A percentile compares a stretch with the other conserved stretches of the same genome.
Conservation (phyloP, 352 stramenopile genomes). For the Phytophthora sansomeana region DNA sequence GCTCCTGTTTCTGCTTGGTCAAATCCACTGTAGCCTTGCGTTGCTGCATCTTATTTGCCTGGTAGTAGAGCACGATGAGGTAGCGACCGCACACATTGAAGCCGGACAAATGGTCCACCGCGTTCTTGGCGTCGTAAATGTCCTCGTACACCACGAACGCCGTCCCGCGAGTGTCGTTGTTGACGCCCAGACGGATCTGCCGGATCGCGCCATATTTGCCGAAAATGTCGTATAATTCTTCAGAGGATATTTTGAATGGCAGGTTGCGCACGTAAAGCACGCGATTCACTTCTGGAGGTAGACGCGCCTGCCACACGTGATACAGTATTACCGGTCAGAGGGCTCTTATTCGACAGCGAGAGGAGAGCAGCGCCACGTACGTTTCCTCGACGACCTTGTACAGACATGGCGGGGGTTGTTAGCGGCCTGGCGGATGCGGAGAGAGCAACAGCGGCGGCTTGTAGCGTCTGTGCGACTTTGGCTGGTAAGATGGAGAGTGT, state of each 20-base stretch:
- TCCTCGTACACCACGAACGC: slow-evolving; percentile 99
- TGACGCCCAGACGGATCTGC: slow-evolving; percentile 95
- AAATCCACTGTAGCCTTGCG: slow-evolving; percentile 50
- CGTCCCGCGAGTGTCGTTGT: slow-evolving; percentile 96
- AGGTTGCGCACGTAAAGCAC: slow-evolving; percentile 98
- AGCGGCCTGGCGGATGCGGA: no score
- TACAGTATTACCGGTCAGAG: background rate
- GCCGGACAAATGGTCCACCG: slow-evolving; percentile 98
- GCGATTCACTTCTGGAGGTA: slow-evolving; percentile 98
- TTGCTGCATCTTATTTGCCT: slow-evolving; percentile 90
- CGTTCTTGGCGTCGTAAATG: slow-evolving; percentile 99
- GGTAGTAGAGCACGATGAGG: slow-evolving; percentile 99
- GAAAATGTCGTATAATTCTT: slow-evolving; percentile 99
- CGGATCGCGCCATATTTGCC: slow-evolving; percentile 99
- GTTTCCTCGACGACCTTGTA: slow-evolving; percentile 68
- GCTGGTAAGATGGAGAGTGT: background rate
- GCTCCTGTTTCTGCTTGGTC: slow-evolving; percentile 79
- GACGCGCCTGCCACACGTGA: slow-evolving; percentile 60
- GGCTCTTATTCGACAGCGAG: background rate
- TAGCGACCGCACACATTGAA: slow-evolving; percentile 99
- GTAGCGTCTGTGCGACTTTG: no score
- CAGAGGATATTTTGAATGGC: slow-evolving; percentile 98
- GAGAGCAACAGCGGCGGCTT: no score
- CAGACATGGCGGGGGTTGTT: slow-evolving; percentile 47
- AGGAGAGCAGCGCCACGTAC: slow-evolving; percentile 36